These are phyloP conservation scores for Phenoliferia sp. DNA, from an alignment of 1,284 basidiomycete species.

Conservation along the genomic window DNA sequence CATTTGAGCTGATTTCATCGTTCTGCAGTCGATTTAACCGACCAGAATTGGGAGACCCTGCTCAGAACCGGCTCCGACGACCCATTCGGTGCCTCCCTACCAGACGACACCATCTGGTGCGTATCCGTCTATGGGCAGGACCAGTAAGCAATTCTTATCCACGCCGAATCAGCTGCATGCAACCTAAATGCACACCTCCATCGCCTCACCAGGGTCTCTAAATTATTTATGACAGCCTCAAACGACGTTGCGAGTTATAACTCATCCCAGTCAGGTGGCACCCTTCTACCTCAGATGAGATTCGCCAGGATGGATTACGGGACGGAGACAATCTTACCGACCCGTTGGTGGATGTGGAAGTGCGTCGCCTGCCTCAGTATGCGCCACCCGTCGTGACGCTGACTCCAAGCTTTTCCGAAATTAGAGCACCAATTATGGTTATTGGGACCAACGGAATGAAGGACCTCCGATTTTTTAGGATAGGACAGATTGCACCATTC, in stretches of 20 bases:
- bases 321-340: conserved; percentile 27
- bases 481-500: conserved; percentile 18
- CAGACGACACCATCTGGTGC: conserved; percentile 23
- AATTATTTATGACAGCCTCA: conserved; percentile 12
- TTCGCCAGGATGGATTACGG: conserved; percentile 29
- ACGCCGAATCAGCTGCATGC: background rate
- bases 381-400: background rate
- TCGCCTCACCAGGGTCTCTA: conserved; percentile 11
- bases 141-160: conserved; percentile 12
- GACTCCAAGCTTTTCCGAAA: background rate
- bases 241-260: conserved; percentile 20
- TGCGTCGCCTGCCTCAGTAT: background rate
- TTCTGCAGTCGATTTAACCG: conserved; percentile 27
- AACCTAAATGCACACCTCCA: background rate
- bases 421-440: conserved; percentile 32
- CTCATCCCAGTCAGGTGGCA: conserved; percentile 21
- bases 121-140: conserved; percentile 25
- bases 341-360: conserved; percentile 30
- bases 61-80: conserved; percentile 18
- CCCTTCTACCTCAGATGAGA: conserved; percentile 12
- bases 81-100: conserved; percentile 12
- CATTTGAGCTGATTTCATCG: background rate
- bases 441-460: conserved; percentile 22
- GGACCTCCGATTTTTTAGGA: conserved; percentile 31
- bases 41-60: conserved; percentile 24